phyloP scores from a whole-genome alignment of 148 eudicot genomes.

The Vaccinium corymbosum region DNA sequence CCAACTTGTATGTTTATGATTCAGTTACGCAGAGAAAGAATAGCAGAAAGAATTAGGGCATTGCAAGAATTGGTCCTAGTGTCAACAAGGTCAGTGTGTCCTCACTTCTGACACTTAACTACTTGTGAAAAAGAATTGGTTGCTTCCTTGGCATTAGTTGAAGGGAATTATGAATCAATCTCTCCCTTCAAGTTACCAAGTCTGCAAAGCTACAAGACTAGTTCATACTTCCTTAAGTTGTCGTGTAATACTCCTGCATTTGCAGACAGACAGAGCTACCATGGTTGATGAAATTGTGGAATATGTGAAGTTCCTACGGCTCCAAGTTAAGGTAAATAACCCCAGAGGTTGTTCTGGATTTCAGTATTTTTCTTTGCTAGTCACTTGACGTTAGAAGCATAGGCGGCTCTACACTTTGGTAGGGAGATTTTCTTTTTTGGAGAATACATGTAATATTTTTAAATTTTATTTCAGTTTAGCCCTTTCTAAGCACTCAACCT shows the following conservation, averaged over 20 bases:
- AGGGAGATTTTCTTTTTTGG: no score
- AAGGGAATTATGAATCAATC: not conserved
- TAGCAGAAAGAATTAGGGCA: slow-evolving; percentile 70
- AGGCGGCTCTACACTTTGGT: no score
- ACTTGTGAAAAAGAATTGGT: not conserved
- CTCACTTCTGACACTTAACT: not conserved
- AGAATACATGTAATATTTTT: no score
- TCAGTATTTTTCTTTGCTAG: slow-evolving; percentile 11
- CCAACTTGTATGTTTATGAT: slow-evolving; percentile 1
- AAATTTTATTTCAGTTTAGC: no score
- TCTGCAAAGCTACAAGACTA: not conserved
- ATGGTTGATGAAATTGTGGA: slow-evolving; percentile 75
- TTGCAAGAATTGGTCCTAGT: slow-evolving; percentile 71
- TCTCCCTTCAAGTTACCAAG: not conserved
- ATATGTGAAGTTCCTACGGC: slow-evolving; percentile 61
- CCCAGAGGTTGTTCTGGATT: not conserved
- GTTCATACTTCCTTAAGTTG: not conserved
- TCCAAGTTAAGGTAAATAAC: slow-evolving; percentile 60
- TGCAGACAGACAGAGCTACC: slow-evolving; percentile 69
- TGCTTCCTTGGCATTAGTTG: slow-evolving; percentile 6
- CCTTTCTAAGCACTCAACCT: no score
- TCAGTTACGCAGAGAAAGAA: slow-evolving; percentile 68
- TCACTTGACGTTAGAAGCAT: not conserved
- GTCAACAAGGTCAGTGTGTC: slow-evolving; percentile 55
- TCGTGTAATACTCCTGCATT: slow-evolving; percentile 3